Base-by-base conservation (phyloP, 2,329 filamentous ascomycete species). In the Camillea tinctor region DNA sequence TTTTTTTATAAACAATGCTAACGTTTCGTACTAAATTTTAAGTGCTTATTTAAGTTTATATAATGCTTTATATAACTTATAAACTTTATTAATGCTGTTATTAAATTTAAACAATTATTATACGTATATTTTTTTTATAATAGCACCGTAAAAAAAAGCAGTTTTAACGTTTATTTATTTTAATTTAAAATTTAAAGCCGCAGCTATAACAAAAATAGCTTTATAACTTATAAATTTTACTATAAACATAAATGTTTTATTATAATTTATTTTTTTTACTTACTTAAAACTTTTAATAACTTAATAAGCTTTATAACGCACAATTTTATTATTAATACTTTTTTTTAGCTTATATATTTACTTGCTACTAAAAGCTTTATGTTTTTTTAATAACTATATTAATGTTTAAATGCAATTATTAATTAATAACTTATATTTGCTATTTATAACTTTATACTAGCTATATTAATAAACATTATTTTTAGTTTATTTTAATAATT, bases 261-360 rank as follows among this genome's bases (percentile, higher is more conserved):
- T 55, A 50, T 55, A 55, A 15, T 55, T 50, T 30, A 24, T 4
- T 4, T 40, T 30, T 30, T 24, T 20, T 30, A 49, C 15, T 55
- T 55, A 21, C 49, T 55, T 50, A 55, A 55, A 55, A 11, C 54
- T 50, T 49, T 50, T 11, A 48, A 55, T 19, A 24, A 55, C 21
- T 49, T 55, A 55, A 7, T 20, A 21, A 4, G 21, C 36, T 30
- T 55, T 55, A 55, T 55, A 55, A 2, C 15, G 26, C 1, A 20
- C 26, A 55, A 55, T 30, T 40, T 54, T 55, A 19, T 52, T 30
- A 62, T 53, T 40, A 50, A 48, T 55, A 53, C 24, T 73, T 57
- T 64, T 66, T n/a, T 70, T 68, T 26, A 26, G 4, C n/a, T n/a
- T n/a, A n/a, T n/a, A n/a, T n/a, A n/a, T n/a, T n/a, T n/a, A n/a